Evolutionary conservation across 345 rosid species (phyloP).

Genomic region (Excoecaria agallocha): DNA sequence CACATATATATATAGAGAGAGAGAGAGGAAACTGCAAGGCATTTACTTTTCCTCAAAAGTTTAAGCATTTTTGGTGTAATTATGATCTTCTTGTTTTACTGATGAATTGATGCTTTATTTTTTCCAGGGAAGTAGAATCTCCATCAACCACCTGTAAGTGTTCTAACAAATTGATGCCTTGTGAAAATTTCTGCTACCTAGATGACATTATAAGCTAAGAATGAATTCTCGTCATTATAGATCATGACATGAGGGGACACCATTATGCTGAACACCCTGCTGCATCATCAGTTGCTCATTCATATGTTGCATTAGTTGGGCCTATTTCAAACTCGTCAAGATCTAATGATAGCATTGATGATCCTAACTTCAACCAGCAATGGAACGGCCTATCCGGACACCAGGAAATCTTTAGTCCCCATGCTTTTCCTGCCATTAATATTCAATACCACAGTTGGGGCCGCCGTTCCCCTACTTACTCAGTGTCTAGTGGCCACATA

Average conservation of each 20-base stretch:
- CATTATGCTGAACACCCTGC: conserved; percentile 41
- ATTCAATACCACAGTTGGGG: conserved; percentile 49
- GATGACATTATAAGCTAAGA: conserved; percentile 12
- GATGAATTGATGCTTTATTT: conserved; percentile 22
- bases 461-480: conserved; percentile 39
- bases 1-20: too few species aligned
- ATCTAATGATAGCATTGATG: conserved; percentile 38
- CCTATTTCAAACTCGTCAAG: conserved; percentile 41
- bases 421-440: conserved; percentile 48
- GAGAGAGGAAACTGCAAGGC: too few species aligned
- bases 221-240: conserved; percentile 33
- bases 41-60: not conserved
- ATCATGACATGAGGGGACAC: conserved; percentile 51
- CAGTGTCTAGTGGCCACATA: conserved; percentile 39
- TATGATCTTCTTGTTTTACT: conserved; percentile 7
- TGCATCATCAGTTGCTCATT: conserved; percentile 49
- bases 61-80: conserved; percentile 7
- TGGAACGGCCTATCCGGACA: conserved; percentile 50
- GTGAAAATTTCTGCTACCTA: conserved; percentile 15
- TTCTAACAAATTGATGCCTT: not conserved
- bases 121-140: conserved; percentile 63
- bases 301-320: conserved; percentile 54
- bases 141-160: conserved; percentile 63
- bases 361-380: conserved; percentile 40
- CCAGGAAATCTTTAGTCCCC: conserved; percentile 43